phyloP scores from a whole-genome alignment of 441 rosid species.

The Erysimum cheiri region DNA sequence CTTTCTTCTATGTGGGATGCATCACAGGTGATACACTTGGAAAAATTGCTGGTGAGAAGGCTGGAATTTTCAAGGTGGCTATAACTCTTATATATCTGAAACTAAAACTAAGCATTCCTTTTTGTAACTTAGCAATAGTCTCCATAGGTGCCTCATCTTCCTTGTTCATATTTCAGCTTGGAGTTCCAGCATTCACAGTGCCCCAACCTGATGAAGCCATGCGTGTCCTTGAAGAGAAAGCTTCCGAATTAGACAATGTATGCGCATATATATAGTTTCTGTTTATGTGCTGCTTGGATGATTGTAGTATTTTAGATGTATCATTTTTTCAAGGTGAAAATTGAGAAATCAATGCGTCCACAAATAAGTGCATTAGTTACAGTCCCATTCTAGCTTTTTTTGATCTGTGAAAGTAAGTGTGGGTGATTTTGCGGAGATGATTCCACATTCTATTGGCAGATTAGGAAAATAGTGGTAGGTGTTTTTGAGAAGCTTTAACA shows the following conservation, averaged over 20 bases:
- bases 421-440: constrained; percentile 17
- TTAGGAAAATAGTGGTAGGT: constrained; percentile 19
- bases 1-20: constrained; percentile 40
- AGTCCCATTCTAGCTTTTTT: constrained; percentile 5
- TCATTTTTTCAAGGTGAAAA: constrained; percentile 4
- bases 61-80: constrained; percentile 95
- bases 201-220: constrained; percentile 97
- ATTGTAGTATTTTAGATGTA: constrained; percentile 3
- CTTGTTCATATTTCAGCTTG: constrained; percentile 53
- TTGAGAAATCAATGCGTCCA: constrained; percentile 23
- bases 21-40: constrained; percentile 88
- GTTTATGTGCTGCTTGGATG: constrained; percentile 22
- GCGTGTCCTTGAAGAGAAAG: constrained; percentile 84
- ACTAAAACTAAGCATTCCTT: neutral
- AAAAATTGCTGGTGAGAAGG: constrained; percentile 97
- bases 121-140: neutral
- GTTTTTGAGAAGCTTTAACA: constrained; percentile 28
- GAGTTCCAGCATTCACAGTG: constrained; percentile 90
- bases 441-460: constrained; percentile 52
- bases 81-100: constrained; percentile 20
- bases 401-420: constrained; percentile 3
- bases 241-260: constrained; percentile 52
- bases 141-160: constrained; percentile 30
- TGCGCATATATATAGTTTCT: neutral
- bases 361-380: constrained; percentile 21